phyloP scores from a whole-genome alignment of 2,329 filamentous ascomycete genomes.

The Didymella arachidicola region DNA sequence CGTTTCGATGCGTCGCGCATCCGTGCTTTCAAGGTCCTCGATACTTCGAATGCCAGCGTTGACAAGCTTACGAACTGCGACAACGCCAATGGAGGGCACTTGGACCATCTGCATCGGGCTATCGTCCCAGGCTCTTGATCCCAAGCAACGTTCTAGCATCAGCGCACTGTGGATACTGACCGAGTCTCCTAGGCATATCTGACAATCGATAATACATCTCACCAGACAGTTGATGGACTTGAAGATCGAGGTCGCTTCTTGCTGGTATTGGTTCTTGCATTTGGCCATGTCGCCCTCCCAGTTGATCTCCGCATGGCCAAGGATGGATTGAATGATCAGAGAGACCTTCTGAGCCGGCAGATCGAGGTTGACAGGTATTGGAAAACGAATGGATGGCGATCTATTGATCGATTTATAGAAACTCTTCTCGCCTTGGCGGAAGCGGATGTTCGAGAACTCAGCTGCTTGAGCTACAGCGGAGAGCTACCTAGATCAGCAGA shows the following conservation, averaged over 20 bases:
- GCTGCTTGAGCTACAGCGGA: constrained; percentile 70
- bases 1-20: constrained; percentile 77
- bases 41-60: constrained; percentile 75
- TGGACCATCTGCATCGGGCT: constrained; percentile 83
- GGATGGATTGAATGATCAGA: constrained; percentile 76
- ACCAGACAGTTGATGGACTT: constrained; percentile 73
- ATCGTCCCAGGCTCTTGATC: constrained; percentile 81
- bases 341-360: constrained; percentile 77
- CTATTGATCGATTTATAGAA: constrained; percentile 77
- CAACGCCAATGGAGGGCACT: constrained; percentile 78
- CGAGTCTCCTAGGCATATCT: constrained; percentile 69
- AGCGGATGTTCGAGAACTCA: constrained; percentile 76
- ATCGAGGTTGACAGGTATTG: constrained; percentile 72
- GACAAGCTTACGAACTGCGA: constrained; percentile 76
- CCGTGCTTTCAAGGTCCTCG: constrained; percentile 70
- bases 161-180: constrained; percentile 72
- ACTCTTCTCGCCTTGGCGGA: constrained; percentile 73
- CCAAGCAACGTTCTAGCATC: constrained; percentile 78
- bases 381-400: constrained; percentile 71
- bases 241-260: constrained; percentile 71
- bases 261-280: constrained; percentile 63
- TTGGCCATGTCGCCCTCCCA: constrained; percentile 64
- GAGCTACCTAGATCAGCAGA: constrained; percentile 59
- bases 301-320: constrained; percentile 68
- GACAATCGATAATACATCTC: constrained; percentile 79